These are phyloP conservation scores for Santalum album DNA, from an alignment of 164 flowering plant species.

Conservation along the genomic window DNA sequence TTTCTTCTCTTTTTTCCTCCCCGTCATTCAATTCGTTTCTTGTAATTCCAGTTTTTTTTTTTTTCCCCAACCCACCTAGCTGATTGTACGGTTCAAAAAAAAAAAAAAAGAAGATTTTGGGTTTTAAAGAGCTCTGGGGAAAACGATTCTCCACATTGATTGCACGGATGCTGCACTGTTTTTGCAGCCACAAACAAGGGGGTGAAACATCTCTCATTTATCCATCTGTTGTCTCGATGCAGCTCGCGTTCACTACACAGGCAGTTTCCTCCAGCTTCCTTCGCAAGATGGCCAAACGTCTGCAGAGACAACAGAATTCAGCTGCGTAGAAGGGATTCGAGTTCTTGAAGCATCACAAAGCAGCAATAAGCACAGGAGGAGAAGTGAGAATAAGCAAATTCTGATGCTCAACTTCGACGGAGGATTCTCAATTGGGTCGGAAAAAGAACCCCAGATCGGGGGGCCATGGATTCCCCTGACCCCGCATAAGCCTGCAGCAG, in stretches of 20 bases:
- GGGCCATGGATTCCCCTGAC: slow-evolving; percentile 24
- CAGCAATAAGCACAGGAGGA: not conserved
- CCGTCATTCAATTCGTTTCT: not conserved
- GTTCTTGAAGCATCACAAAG: not conserved
- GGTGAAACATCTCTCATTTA: not conserved
- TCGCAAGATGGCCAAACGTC: not conserved
- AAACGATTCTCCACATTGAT: not conserved
- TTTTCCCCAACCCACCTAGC: not conserved
- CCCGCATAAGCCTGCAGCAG: slow-evolving; percentile 19
- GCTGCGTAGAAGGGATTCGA: not conserved
- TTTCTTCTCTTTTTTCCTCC: not conserved
- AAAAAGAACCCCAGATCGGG: slow-evolving; percentile 13
- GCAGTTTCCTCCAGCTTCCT: not conserved
- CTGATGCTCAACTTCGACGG: slow-evolving; percentile 16
- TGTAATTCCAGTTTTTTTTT: slow-evolving; percentile 3
- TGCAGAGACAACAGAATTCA: not conserved
- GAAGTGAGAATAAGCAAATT: not conserved
- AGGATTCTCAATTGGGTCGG: slow-evolving; percentile 13
- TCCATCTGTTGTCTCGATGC: not conserved
- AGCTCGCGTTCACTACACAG: not conserved
- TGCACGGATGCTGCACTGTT: not conserved
- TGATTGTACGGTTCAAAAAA: not conserved
- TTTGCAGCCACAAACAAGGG: not conserved
- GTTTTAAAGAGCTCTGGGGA: not conserved
- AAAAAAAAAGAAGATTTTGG: not conserved